phyloP scores from a whole-genome alignment of 306 rosid species.

The Neltuma alba region DNA sequence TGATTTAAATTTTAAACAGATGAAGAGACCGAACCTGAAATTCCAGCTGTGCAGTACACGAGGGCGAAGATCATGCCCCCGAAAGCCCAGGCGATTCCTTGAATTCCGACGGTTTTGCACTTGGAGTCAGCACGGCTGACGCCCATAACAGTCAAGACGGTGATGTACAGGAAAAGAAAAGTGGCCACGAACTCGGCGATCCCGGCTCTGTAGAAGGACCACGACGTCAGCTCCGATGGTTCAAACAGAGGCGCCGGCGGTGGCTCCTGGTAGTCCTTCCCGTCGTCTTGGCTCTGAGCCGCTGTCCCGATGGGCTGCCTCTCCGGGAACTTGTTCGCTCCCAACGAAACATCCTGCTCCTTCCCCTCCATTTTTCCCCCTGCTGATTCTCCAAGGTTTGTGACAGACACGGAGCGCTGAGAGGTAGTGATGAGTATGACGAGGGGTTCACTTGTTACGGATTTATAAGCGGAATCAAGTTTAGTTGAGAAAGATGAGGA shows the following conservation, averaged over 20 bases:
- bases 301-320: slow-evolving; percentile 54
- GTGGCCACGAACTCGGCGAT: slow-evolving; percentile 58
- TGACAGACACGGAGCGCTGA: background rate
- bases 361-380: slow-evolving; percentile 42
- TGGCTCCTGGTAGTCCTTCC: slow-evolving; percentile 56
- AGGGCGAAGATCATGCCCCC: slow-evolving; percentile 67
- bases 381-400: background rate
- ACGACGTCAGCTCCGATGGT: slow-evolving; percentile 44
- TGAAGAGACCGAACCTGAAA: slow-evolving; percentile 40
- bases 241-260: slow-evolving; percentile 55
- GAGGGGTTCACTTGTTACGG: slow-evolving; percentile 17
- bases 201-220: slow-evolving; percentile 58
- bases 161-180: slow-evolving; percentile 55
- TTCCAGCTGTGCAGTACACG: slow-evolving; percentile 59
- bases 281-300: slow-evolving; percentile 56
- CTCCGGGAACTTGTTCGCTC: slow-evolving; percentile 59
- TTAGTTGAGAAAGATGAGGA: slow-evolving; percentile 16
- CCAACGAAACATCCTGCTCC: slow-evolving; percentile 54
- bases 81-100: slow-evolving; percentile 61
- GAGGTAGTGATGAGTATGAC: background rate
- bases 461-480: slow-evolving; percentile 41
- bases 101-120: slow-evolving; percentile 48
- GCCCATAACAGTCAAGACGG: slow-evolving; percentile 54
- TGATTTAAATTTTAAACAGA: background rate
- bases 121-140: background rate